These are phyloP conservation scores for Mrakia gelida DNA, from an alignment of 768 basidiomycete genomes.

Conservation along the genomic window DNA sequence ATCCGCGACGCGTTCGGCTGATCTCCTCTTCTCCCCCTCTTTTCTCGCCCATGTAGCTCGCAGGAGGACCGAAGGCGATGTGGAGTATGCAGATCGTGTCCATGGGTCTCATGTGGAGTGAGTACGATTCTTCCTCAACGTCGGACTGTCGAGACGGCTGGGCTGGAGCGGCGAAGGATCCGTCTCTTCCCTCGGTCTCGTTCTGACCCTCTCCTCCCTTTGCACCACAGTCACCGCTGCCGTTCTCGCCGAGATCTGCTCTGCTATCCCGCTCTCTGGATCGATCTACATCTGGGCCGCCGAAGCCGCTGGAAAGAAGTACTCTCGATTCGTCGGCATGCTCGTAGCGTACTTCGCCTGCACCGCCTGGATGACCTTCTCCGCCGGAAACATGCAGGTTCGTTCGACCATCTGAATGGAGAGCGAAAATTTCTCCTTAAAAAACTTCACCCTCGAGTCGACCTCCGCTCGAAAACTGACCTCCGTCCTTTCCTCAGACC, in stretches of 20 bases:
- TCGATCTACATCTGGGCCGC: conserved; percentile 66
- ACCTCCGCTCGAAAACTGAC: neutral
- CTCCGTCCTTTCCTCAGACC: conserved; percentile 50
- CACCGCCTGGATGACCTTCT: conserved; percentile 95
- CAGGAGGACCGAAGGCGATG: conserved; percentile 81
- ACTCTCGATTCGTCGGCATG: conserved; percentile 81
- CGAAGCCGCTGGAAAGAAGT: conserved; percentile 81
- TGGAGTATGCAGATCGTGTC: conserved; percentile 84
- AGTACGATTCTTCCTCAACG: neutral
- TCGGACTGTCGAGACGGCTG: neutral
- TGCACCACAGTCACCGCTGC: conserved; percentile 8
- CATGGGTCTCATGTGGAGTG: conserved; percentile 71
- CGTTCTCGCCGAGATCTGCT: conserved; percentile 80
- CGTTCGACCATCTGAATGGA: too few relatives aligned
- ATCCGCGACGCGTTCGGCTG: conserved; percentile 20
- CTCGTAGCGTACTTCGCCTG: conserved; percentile 89
- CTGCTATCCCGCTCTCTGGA: conserved; percentile 66
- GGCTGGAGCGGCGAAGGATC: neutral
- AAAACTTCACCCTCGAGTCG: too few relatives aligned
- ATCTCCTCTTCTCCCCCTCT: conserved; percentile 53
- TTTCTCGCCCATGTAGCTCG: conserved; percentile 73
- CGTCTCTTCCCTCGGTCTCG: too few relatives aligned
- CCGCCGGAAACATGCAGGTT: conserved; percentile 78
- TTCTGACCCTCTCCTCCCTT: neutral
- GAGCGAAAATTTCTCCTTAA: too few relatives aligned